Evolutionary conservation across 1,139 yeast genomes (phyloP), one percentile per base, ranked within the genome.

Genomic region (Scheffersomyces stambukii): DNA sequence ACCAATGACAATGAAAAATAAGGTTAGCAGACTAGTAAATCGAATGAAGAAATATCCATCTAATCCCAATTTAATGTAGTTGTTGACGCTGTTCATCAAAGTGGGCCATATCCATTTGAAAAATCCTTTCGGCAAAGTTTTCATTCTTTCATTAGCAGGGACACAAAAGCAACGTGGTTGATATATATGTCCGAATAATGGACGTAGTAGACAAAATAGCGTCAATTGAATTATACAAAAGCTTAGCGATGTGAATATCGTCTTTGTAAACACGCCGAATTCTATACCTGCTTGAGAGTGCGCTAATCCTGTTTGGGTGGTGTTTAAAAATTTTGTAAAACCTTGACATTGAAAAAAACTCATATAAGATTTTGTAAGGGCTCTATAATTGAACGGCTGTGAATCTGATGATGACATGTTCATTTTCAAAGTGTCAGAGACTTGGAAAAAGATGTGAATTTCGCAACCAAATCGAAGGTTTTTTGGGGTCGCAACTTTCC

Each of bases 31-130:
- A 29, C 62, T 58, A 23, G 80, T 48, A 40, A 64, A 80, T 31
- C 88, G 50, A 3, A 80, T 42, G 39, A 80, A 76, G 41, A 77
- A 73, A 44, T 77, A 80, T 0, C 82, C 71, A 49, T 81, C 89
- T n/a, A 80, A 47, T 0, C 88, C 88, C 42, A 64, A 50, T 3
- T 60, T 46, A 23, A 65, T 43, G 43, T 71, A 78, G 24, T 62
- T 55, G 12, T 62, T 60, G 11, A 70, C 59, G 8, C 66, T 61
- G 16, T 54, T 47, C 12, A 46, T 42, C 25, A 71, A 30, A 0
- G 71, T 59, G 1, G 75, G 74, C 3, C 46, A 22, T 1, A 75
- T 41, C 82, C 82, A 77, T 4, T 60, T 57, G 19, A 75, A 55
- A 15, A 70, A 52, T 0, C 70, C 70, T 19, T 54, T 51, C 4